Conservation (phyloP, 345 rosid species). For the Salix caprea region DNA sequence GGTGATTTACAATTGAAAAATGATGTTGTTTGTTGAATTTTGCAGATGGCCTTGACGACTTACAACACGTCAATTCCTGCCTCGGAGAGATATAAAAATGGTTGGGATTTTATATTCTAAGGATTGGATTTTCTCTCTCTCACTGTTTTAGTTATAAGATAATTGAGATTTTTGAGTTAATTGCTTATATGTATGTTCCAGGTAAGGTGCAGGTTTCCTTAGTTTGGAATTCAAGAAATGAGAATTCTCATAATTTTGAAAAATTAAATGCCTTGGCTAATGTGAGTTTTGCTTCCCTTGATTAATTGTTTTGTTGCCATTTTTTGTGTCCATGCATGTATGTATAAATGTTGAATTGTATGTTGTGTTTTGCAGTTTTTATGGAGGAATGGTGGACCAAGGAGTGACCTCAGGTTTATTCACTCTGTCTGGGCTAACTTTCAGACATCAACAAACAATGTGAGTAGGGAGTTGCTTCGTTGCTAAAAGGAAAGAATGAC, state of each 20-base stretch:
- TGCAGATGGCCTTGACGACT: conserved; percentile 92
- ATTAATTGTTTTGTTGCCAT: neutral
- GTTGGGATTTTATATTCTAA: conserved; percentile 20
- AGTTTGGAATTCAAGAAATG: conserved; percentile 94
- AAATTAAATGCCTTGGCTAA: conserved; percentile 69
- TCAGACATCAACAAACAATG: conserved; percentile 90
- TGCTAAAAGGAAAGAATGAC: neutral
- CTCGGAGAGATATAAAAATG: conserved; percentile 73
- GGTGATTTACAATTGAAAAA: conserved; percentile 10
- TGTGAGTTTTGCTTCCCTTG: conserved; percentile 38
- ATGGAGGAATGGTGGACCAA: conserved; percentile 83
- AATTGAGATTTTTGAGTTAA: conserved; percentile 6
- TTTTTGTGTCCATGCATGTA: neutral
- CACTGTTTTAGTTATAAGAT: neutral
- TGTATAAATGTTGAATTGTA: neutral
- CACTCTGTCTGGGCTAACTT: conserved; percentile 98
- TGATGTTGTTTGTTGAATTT: conserved; percentile 5
- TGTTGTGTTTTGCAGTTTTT: conserved; percentile 51
- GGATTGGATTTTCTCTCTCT: conserved; percentile 3
- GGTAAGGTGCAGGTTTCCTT: conserved; percentile 82
- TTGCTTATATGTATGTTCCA: conserved; percentile 26
- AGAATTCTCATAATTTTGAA: conserved; percentile 56
- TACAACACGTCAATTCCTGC: conserved; percentile 72
- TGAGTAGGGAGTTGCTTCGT: conserved; percentile 35
- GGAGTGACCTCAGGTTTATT: conserved; percentile 46